A percentile compares a stretch with the other conserved stretches of the same genome.
phyloP scores from a whole-genome alignment of 768 basidiomycete species.

The Leccinum fibrillosum region DNA sequence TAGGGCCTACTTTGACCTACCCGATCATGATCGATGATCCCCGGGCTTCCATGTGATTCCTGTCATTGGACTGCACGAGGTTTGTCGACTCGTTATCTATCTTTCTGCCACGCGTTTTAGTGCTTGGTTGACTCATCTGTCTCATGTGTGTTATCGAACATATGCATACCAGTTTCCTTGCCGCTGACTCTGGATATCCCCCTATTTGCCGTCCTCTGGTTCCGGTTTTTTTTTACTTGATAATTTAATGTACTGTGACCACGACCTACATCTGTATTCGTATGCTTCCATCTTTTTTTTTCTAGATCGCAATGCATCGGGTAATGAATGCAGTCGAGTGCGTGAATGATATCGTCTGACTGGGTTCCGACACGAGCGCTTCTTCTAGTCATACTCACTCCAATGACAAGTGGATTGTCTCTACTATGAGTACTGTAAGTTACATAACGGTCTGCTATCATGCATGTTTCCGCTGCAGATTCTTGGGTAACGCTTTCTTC shows the following conservation, averaged over 20 bases:
- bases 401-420: background rate
- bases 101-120: background rate
- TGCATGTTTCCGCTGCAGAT: conserved; percentile 67
- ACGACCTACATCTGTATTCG: conserved; percentile 17
- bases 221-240: background rate
- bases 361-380: background rate
- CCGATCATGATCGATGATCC: conserved; percentile 35
- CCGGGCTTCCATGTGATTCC: too few species aligned
- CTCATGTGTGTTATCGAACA: conserved; percentile 6
- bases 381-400: background rate
- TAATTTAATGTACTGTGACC: conserved; percentile 20
- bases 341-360: background rate
- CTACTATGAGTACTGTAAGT: background rate
- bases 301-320: conserved; percentile 4
- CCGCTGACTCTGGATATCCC: background rate
- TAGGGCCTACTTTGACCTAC: conserved; percentile 79
- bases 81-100: background rate
- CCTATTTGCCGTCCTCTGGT: background rate
- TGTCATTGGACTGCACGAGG: background rate
- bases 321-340: background rate
- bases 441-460: conserved; percentile 16
- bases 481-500: conserved; percentile 79
- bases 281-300: conserved; percentile 1
- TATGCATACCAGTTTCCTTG: conserved; percentile 11
- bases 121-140: background rate